These are phyloP conservation scores for Cardiospermum halicacabum DNA, from an alignment of 345 rosid species.

Conservation along the genomic window DNA sequence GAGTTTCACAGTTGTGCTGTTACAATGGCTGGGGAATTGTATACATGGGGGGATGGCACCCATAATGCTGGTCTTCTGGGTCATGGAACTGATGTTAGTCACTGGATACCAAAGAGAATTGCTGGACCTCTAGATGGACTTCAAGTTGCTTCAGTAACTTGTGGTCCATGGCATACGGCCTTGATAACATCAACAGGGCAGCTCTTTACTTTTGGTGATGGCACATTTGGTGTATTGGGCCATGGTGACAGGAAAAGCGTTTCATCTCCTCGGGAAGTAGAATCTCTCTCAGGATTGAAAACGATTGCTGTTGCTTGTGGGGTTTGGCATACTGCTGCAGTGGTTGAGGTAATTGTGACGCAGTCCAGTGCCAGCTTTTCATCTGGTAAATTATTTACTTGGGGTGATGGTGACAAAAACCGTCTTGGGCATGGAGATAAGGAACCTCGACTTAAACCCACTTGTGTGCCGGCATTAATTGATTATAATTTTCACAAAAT, in stretches of 20 bases:
- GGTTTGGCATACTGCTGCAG: slow-evolving; percentile 98
- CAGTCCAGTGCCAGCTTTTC: slow-evolving; percentile 67
- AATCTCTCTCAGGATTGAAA: slow-evolving; percentile 78
- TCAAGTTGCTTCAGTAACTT: slow-evolving; percentile 73
- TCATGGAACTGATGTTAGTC: slow-evolving; percentile 80
- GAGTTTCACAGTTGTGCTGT: slow-evolving; percentile 96
- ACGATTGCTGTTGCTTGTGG: slow-evolving; percentile 88
- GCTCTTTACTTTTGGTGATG: slow-evolving; percentile 95
- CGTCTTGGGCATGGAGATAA: slow-evolving; percentile 98
- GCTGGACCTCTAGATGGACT: slow-evolving; percentile 93
- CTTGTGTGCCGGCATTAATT: slow-evolving; percentile 82
- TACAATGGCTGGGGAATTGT: slow-evolving; percentile 85
- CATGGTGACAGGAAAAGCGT: slow-evolving; percentile 76
- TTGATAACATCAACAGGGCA: slow-evolving; percentile 78
- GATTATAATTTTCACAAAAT: slow-evolving; percentile 74
- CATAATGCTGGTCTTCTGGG: slow-evolving; percentile 95
- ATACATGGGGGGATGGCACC: slow-evolving; percentile 96
- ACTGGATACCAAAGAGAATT: slow-evolving; percentile 97
- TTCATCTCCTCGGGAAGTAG: slow-evolving; percentile 75
- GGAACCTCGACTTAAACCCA: slow-evolving; percentile 82
- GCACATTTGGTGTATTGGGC: slow-evolving; percentile 92
- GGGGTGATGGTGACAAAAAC: slow-evolving; percentile 97
- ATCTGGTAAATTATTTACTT: slow-evolving; percentile 89
- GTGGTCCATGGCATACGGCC: slow-evolving; percentile 99
- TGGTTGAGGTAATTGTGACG: slow-evolving; percentile 84